phyloP scores from a whole-genome alignment of 345 rosid species.

The Melastoma malabathricum region DNA sequence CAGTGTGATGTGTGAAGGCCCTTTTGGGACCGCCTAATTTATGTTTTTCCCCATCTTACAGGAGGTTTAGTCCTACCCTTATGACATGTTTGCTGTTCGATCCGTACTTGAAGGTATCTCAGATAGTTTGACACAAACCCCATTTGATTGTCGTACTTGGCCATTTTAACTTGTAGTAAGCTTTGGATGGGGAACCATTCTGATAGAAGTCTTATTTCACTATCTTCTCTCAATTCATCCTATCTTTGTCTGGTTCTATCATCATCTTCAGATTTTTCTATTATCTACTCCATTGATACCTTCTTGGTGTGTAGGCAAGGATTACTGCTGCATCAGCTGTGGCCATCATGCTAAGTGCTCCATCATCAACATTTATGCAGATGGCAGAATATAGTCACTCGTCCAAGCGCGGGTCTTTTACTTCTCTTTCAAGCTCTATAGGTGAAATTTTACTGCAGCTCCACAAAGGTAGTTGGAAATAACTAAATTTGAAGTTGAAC shows the following conservation, averaged over 20 bases:
- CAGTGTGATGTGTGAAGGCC: neutral
- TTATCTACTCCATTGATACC: constrained; percentile 7
- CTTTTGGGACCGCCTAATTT: constrained; percentile 6
- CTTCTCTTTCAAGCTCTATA: too few relatives aligned
- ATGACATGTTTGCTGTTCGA: constrained; percentile 82
- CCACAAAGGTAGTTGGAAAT: constrained; percentile 60
- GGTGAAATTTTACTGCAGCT: too few relatives aligned
- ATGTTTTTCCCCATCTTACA: constrained; percentile 19
- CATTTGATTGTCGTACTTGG: too few relatives aligned
- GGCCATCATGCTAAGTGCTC: constrained; percentile 72
- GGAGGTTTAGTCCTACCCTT: constrained; percentile 70
- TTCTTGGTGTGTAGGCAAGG: constrained; percentile 50
- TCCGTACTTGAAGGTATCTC: constrained; percentile 70
- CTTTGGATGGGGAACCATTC: too few relatives aligned
- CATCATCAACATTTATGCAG: constrained; percentile 64
- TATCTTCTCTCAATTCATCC: too few relatives aligned
- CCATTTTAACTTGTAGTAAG: too few relatives aligned
- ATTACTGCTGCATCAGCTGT: constrained; percentile 69
- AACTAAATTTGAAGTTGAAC: constrained; percentile 12
- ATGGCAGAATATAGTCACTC: too few relatives aligned
- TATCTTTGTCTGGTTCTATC: neutral
- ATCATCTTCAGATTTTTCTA: neutral
- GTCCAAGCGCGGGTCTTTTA: too few relatives aligned
- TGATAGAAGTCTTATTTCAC: too few relatives aligned
- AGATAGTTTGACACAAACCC: neutral